These are phyloP conservation scores for Epichloe gansuensis DNA, from an alignment of 2,329 filamentous ascomycete species.

Conservation along the genomic window DNA sequence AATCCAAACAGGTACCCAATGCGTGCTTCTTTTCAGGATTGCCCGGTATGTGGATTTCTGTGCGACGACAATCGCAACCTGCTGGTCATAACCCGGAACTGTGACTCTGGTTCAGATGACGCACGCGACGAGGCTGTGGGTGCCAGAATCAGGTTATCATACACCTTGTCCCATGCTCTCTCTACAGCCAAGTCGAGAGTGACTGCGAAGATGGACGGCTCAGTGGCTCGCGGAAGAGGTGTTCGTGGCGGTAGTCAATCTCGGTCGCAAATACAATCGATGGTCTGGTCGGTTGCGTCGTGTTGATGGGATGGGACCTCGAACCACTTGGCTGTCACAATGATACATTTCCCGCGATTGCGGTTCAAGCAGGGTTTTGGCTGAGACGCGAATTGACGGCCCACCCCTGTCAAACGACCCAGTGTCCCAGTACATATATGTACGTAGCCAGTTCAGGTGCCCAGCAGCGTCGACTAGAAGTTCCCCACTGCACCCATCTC, in stretches of 20 bases:
- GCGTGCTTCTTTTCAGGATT: not conserved
- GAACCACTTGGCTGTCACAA: not conserved
- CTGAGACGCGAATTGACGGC: constrained; percentile 3
- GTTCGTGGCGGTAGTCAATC: not conserved
- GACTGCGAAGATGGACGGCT: not conserved
- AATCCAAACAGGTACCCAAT: not conserved
- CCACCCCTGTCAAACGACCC: constrained; percentile 1
- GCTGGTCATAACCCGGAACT: not conserved
- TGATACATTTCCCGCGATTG: not conserved
- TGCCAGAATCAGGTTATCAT: constrained; percentile 2
- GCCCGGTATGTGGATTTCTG: not conserved
- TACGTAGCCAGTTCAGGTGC: not conserved
- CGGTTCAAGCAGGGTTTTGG: constrained; percentile 5
- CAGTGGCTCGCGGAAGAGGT: not conserved
- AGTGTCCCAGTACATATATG: not conserved
- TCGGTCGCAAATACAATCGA: not conserved
- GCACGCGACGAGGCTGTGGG: not conserved
- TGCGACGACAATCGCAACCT: not conserved
- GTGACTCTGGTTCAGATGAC: not conserved
- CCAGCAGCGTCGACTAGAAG: not conserved
- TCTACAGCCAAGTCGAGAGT: not conserved
- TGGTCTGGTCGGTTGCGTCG: not conserved
- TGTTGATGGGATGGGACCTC: not conserved
- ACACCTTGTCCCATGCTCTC: constrained; percentile 3
- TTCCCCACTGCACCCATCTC: too few species aligned